phyloP scores from a whole-genome alignment of 176 grass and related monocot genomes.

The Saccharum spontaneum region DNA sequence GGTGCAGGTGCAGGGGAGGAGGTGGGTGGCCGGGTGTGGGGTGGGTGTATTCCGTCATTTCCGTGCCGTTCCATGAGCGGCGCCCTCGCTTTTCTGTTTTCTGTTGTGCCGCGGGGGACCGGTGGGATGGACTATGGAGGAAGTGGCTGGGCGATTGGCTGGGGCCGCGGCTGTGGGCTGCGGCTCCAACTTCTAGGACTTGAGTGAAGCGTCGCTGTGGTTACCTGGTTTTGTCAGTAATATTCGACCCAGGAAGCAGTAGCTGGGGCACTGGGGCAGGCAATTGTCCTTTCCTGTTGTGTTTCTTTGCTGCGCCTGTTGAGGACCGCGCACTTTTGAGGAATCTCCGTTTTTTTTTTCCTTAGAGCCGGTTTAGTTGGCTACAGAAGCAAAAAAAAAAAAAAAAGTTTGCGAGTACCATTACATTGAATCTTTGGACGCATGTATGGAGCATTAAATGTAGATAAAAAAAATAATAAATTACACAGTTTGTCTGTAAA shows the following conservation, averaged over 20 bases:
- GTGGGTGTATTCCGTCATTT: neutral
- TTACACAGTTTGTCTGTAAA: too few species aligned
- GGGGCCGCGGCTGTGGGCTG: neutral
- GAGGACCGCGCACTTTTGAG: too few species aligned
- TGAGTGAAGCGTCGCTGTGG: neutral
- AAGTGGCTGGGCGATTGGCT: neutral
- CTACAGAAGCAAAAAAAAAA: too few species aligned
- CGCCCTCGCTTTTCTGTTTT: neutral
- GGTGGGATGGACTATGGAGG: neutral
- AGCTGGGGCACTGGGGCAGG: neutral
- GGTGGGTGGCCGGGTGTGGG: neutral
- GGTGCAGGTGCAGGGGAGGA: neutral
- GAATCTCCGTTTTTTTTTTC: too few species aligned
- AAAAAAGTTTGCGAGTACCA: too few species aligned
- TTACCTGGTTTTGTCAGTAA: neutral
- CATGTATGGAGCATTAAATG: too few species aligned
- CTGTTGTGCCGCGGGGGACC: neutral
- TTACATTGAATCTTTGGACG: too few species aligned
- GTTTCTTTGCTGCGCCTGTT: too few species aligned
- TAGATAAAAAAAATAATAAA: too few species aligned
- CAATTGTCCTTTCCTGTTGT: neutral
- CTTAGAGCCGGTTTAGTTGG: too few species aligned
- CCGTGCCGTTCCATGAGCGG: neutral
- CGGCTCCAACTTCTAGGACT: neutral
- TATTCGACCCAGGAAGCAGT: neutral